Conservation (phyloP, 2,329 filamentous ascomycete genomes). For the Curvularia sp. region DNA sequence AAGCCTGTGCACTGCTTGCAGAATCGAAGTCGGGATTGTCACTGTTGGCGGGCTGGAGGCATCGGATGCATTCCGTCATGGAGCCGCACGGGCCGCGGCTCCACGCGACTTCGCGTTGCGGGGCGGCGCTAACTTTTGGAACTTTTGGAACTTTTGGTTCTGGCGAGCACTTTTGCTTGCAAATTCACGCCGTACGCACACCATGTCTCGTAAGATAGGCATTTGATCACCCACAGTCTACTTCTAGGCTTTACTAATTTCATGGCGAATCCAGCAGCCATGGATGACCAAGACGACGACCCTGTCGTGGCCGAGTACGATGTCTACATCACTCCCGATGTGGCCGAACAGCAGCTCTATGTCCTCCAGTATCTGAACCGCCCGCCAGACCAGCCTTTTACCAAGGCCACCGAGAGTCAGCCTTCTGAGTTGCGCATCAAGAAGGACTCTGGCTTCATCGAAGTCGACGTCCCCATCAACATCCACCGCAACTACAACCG, state of each 20-base stretch:
- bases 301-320: constrained; percentile 69
- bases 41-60: constrained; percentile 13
- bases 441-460: constrained; percentile 79
- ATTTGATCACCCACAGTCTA: constrained; percentile 6
- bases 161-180: constrained; percentile 14
- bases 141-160: constrained; percentile 28
- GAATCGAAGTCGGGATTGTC: constrained; percentile 2
- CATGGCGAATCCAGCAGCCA: constrained; percentile 22
- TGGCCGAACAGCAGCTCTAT: constrained; percentile 62
- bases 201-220: constrained; percentile 40
- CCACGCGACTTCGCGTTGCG: constrained; percentile 31
- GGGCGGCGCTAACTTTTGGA: constrained; percentile 28
- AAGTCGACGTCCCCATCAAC: constrained; percentile 86
- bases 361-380: constrained; percentile 91
- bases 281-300: constrained; percentile 54
- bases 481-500: constrained; percentile 80
- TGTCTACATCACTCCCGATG: constrained; percentile 82
- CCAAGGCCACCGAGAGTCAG: constrained; percentile 58
- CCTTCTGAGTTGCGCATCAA: constrained; percentile 84
- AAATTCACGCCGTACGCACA: constrained; percentile 11
- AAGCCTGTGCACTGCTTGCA: constrained; percentile 19
- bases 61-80: constrained; percentile 44
- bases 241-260: constrained; percentile 12
- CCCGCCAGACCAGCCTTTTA: constrained; percentile 68
- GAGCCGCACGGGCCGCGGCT: constrained; percentile 27